Conservation (phyloP, 306 rosid genomes). For the Clitoria ternatea region DNA sequence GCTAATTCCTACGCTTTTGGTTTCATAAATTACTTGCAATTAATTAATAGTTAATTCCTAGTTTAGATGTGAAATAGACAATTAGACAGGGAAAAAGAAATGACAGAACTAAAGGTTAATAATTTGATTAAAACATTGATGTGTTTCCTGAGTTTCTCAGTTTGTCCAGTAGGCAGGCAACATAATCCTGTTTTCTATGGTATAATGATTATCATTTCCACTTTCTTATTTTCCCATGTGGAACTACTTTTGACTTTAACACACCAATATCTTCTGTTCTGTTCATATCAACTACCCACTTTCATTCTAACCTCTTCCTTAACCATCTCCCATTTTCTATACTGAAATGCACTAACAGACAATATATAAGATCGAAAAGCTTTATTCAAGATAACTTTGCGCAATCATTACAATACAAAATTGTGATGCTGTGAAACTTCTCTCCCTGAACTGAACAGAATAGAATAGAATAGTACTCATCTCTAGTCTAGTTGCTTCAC, state of each 20-base stretch:
- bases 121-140: constrained; percentile 25
- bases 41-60: neutral
- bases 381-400: constrained; percentile 15
- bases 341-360: neutral
- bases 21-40: too few relatives aligned
- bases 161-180: constrained; percentile 49
- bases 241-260: constrained; percentile 35
- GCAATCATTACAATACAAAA: constrained; percentile 23
- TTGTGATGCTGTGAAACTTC: constrained; percentile 18
- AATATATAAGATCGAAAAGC: neutral
- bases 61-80: constrained; percentile 26
- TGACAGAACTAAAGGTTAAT: constrained; percentile 14
- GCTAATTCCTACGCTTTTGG: too few relatives aligned
- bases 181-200: constrained; percentile 35
- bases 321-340: too few relatives aligned
- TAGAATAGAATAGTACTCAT: constrained; percentile 7
- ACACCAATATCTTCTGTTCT: constrained; percentile 26
- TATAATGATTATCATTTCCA: constrained; percentile 27
- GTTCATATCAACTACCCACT: constrained; percentile 26
- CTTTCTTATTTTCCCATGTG: constrained; percentile 35
- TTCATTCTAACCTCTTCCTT: too few relatives aligned
- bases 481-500: constrained; percentile 25
- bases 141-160: constrained; percentile 35
- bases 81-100: constrained; percentile 16
- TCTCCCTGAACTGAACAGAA: constrained; percentile 1